Base-by-base conservation (phyloP, 2,329 filamentous ascomycete species). In the Monosporascus sp. region DNA sequence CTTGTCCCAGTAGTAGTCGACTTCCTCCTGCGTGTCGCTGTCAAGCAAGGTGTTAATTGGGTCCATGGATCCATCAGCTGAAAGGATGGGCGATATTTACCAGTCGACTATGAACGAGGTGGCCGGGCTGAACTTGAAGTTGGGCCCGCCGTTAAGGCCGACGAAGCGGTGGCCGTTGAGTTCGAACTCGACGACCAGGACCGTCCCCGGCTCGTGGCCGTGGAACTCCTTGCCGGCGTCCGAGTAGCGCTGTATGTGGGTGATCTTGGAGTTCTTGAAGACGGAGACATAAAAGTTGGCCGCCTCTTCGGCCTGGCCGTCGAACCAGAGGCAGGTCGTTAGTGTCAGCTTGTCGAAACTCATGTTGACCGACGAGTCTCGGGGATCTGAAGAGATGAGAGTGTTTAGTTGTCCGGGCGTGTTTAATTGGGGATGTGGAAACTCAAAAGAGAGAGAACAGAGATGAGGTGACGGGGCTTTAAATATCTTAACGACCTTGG, bases 1-100 rank as follows among this genome's bases (percentile, higher is more conserved):
- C 63, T 67, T 72, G 14, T 66, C 68, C 73, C 73, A 79, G 60
- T 73, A 78, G 57, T 75, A 68, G 54, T 79, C 75, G 22, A 79
- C 65, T 59, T 79, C 75, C 0, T 62, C 71, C 63, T 78, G 76
- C 60, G 72, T 65, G 44, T 70, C 68, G 66, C 75, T 31, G 28
- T 31, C 28, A 8, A 31, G 28, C 28, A 2, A 11, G 9, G 28
- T 31, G 9, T 31, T 7, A 31, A 9, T 31, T 31, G 9, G 9
- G 9, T 31, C 28, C 28, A 8, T 31, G 8, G 28, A 31, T 31
- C 28, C 3, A 31, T 11, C 28, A 11, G 28, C 28, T 31, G 28
- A 31, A 31, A 9, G 28, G 28, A 31, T 11, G 9, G 28, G 28
- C 11, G 28, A 31, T 31, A 31, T 8, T 31, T 31, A 31, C 28